A percentile compares a stretch with the other conserved stretches of the same genome.
Evolutionary conservation across 2,329 filamentous ascomycete species (phyloP).

Genomic region (Claviceps africana): DNA sequence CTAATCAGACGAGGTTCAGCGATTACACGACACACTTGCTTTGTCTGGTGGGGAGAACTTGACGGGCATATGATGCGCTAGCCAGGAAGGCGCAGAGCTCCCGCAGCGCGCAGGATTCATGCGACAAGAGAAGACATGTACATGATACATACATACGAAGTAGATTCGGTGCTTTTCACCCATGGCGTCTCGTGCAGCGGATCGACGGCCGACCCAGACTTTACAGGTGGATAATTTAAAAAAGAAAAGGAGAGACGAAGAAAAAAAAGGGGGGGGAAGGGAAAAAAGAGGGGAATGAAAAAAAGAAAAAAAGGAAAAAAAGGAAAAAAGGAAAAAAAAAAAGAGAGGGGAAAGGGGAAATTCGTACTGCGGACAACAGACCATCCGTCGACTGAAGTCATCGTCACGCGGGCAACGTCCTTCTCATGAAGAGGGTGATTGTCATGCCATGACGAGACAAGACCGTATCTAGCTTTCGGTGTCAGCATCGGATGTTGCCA

Average conservation of each 20-base stretch:
- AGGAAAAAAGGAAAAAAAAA: not conserved
- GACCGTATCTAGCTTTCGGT: too few species aligned
- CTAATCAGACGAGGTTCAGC: not conserved
- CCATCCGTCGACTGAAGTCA: not conserved
- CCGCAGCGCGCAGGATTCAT: not conserved
- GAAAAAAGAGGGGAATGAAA: not conserved
- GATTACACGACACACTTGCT: not conserved
- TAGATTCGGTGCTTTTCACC: too few species aligned
- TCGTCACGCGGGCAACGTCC: too few species aligned
- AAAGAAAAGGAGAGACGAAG: not conserved
- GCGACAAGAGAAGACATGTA: not conserved
- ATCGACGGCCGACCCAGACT: too few species aligned
- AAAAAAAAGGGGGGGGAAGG: not conserved
- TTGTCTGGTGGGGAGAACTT: not conserved
- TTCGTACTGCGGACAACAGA: too few species aligned
- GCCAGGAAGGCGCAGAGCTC: not conserved
- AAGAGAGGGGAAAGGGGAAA: too few species aligned
- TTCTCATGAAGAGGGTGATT: too few species aligned
- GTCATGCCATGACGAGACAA: too few species aligned
- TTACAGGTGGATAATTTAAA: too few species aligned
- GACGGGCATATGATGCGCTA: not conserved
- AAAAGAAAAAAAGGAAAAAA: not conserved
- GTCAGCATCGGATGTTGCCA: too few species aligned
- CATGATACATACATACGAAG: too few species aligned
- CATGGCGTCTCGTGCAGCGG: too few species aligned